Percentiles rank a stretch among this genome's conserved stretches.
Evolutionary conservation across 1,284 basidiomycete species (phyloP).

Genomic region (Agroathelia rolfsii): DNA sequence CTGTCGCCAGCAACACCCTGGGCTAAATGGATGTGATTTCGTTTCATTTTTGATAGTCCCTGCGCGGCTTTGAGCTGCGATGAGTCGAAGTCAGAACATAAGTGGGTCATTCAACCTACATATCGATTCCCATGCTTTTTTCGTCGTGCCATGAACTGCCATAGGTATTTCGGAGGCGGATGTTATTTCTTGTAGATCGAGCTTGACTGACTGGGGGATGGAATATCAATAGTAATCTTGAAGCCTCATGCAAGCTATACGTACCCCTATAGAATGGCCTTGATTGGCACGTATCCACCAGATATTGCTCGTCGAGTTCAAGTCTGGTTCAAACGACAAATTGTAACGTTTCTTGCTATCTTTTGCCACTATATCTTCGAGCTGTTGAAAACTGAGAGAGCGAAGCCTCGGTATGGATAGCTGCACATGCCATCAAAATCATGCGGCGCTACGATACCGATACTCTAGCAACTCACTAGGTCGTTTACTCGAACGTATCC

Average conservation of each 20-base stretch:
- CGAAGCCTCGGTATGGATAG: slow-evolving; percentile 43
- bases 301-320: slow-evolving; percentile 24
- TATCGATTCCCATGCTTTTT: slow-evolving; percentile 62
- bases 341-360: slow-evolving; percentile 77
- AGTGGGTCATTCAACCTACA: no score
- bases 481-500: slow-evolving; percentile 72
- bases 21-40: slow-evolving; percentile 86
- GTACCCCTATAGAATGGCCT: slow-evolving; percentile 80
- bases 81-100: no score
- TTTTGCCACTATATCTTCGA: slow-evolving; percentile 64
- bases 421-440: no score
- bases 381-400: slow-evolving; percentile 39
- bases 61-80: slow-evolving; percentile 44
- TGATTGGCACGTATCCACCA: slow-evolving; percentile 93
- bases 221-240: no score
- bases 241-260: slow-evolving; percentile 9
- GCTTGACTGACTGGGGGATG: no score
- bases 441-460: no score
- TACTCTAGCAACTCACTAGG: slow-evolving; percentile 63
- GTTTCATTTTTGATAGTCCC: slow-evolving; percentile 76
- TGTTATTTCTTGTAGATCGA: slow-evolving; percentile 59
- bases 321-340: slow-evolving; percentile 51
- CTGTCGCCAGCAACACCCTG: slow-evolving; percentile 53
- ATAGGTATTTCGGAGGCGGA: slow-evolving; percentile 57
- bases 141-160: slow-evolving; percentile 73